These are phyloP conservation scores for Paracorniculantispora psalliotae DNA, from an alignment of 2,329 filamentous ascomycete species.

Conservation along the genomic window DNA sequence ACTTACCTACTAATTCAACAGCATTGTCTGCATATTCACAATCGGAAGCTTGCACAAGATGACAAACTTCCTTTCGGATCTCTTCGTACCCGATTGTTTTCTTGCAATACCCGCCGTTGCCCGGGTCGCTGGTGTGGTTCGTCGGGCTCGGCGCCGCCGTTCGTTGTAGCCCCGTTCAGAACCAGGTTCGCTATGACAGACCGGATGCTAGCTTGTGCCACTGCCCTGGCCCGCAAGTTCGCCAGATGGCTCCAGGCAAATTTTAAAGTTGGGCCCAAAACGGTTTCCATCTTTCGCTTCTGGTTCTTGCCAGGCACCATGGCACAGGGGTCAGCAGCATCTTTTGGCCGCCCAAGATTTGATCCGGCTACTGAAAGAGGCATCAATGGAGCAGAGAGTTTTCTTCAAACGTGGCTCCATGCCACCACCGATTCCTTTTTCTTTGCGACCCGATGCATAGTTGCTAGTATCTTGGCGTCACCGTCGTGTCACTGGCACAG, in stretches of 20 bases:
- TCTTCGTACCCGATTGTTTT: neutral
- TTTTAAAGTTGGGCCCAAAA: constrained; percentile 12
- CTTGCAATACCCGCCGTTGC: neutral
- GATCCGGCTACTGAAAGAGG: too few species aligned
- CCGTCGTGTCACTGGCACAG: neutral
- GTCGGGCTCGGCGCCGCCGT: constrained; percentile 13
- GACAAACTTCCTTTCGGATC: too few species aligned
- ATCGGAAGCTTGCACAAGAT: too few species aligned
- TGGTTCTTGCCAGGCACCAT: neutral
- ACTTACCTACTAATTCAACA: too few species aligned
- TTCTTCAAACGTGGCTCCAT: neutral
- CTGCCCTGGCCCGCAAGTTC: neutral
- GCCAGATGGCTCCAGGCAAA: neutral
- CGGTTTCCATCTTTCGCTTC: neutral
- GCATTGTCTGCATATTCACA: too few species aligned
- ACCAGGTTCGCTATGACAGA: constrained; percentile 4
- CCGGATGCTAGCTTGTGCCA: neutral
- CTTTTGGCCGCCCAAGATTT: too few species aligned
- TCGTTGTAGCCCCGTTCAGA: constrained; percentile 6
- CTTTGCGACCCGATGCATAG: neutral
- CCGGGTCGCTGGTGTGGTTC: constrained; percentile 1
- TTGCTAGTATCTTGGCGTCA: neutral
- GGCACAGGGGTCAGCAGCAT: too few species aligned
- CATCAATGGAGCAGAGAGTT: neutral
- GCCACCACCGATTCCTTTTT: neutral